A percentile compares a stretch with the other conserved stretches of the same genome.
Conservation (phyloP, 1,284 basidiomycete genomes). For the Caloboletus firmus region DNA sequence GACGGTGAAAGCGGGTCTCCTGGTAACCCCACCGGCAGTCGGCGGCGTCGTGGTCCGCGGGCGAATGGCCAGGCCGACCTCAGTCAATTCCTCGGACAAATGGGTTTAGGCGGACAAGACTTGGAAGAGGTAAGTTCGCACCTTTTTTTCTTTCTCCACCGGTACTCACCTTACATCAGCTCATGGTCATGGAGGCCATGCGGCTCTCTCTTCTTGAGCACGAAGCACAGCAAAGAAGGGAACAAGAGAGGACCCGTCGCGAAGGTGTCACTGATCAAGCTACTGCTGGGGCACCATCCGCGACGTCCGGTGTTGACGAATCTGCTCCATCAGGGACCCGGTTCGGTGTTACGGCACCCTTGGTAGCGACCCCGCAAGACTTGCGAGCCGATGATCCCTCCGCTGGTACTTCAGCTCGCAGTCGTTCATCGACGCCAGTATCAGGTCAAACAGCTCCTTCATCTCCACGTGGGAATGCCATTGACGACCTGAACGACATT, state of each 20-base stretch:
- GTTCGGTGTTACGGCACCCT: slow-evolving; percentile 1
- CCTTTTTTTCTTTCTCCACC: neutral
- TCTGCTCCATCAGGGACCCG: slow-evolving; percentile 2
- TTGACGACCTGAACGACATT: slow-evolving; percentile 32
- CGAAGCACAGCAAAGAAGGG: slow-evolving; percentile 73
- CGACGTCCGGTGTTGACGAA: slow-evolving; percentile 8
- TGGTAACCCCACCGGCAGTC: slow-evolving; percentile 49
- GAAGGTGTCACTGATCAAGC: slow-evolving; percentile 41
- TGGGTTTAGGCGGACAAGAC: slow-evolving; percentile 77
- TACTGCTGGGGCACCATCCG: slow-evolving; percentile 17
- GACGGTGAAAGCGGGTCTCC: slow-evolving; percentile 38
- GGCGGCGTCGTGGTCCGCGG: slow-evolving; percentile 59
- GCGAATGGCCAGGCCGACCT: slow-evolving; percentile 52
- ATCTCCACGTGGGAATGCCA: slow-evolving; percentile 24
- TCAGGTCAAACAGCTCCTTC: slow-evolving; percentile 39
- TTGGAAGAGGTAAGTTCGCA: slow-evolving; percentile 73
- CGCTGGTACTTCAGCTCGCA: slow-evolving; percentile 11
- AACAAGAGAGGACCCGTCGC: slow-evolving; percentile 57
- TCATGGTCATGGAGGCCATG: slow-evolving; percentile 99
- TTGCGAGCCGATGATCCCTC: slow-evolving; percentile 12
- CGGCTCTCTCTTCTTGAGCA: slow-evolving; percentile 91
- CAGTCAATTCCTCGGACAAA: slow-evolving; percentile 58
- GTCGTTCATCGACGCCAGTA: slow-evolving; percentile 33
- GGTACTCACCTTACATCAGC: slow-evolving; percentile 44
- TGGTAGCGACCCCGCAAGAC: slow-evolving; percentile 4